Base-by-base conservation (phyloP, 805 yeast species). In the Saccharomycopsis guyanensis region DNA sequence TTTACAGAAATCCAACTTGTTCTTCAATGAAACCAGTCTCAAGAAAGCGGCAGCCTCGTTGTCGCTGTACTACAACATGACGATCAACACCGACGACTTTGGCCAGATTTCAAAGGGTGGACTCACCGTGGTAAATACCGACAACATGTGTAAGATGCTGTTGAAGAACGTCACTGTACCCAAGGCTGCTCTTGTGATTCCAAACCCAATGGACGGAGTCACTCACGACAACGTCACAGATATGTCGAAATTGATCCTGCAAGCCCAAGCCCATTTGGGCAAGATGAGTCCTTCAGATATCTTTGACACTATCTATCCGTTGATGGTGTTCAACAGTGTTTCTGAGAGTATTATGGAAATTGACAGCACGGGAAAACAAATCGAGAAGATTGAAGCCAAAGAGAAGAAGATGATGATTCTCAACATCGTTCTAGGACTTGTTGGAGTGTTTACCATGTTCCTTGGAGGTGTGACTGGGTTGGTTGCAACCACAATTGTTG, bases 271-370 rank as follows among this genome's bases (percentile, higher is more conserved):
- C 12, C 16, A 36, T 19, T 31, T 45, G 18, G 47, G 41, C 6
- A 42, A 42, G 10, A 40, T 35, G 5, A 24, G 34, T 18, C 47
- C 45, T 13, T 27, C 42, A 10, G 52, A 49, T 35, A 23, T 49
- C 8, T 15, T 40, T 16, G 52, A 49, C n/a, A n/a, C n/a, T n/a
- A n/a, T n/a, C n/a, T n/a, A n/a, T 25, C 53, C 53, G 16, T 37
- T 50, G 2, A n/a, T 38, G 5, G 13, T 43, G n/a, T 43, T 34
- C 35, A n/a, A 46, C 3, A 25, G 33, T 3, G 32, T 34, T 10
- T 24, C 48, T 7, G 24, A 35, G 15, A 25, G 23, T 27, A 40
- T 38, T 2, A 42, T 45, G 47, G 18, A 38, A 12, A 42, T 46
- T 37, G 31, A 46, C 24, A 33, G 10, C 8, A 16, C 38, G 12